Evolutionary conservation across 306 rosid genomes (phyloP).

Genomic region (cucumber (Cucumis sativus)): Cucumber_9930_V3 NC_026660.2:19990001-19990500

Average conservation of each 20-base stretch:
- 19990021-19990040: neutral
- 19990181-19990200: constrained; percentile 87
- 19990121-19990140: neutral
- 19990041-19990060: neutral
- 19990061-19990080: neutral
- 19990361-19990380: constrained; percentile 96
- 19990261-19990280: neutral
- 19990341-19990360: constrained; percentile 94
- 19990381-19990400: constrained; percentile 95
- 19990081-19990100: neutral
- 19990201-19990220: constrained; percentile 99
- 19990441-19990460: neutral
- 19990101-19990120: neutral
- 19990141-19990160: constrained; percentile 81
- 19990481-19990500: neutral
- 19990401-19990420: constrained; percentile 80
- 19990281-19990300: constrained; percentile 30
- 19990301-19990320: constrained; percentile 99
- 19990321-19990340: constrained; percentile 89
- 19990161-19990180: constrained; percentile 81
- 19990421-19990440: neutral
- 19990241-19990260: neutral
- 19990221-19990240: constrained; percentile 41
- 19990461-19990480: neutral
- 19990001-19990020: neutral